These are phyloP conservation scores for Viola odorata DNA, from an alignment of 345 rosid genomes.

Conservation along the genomic window DNA sequence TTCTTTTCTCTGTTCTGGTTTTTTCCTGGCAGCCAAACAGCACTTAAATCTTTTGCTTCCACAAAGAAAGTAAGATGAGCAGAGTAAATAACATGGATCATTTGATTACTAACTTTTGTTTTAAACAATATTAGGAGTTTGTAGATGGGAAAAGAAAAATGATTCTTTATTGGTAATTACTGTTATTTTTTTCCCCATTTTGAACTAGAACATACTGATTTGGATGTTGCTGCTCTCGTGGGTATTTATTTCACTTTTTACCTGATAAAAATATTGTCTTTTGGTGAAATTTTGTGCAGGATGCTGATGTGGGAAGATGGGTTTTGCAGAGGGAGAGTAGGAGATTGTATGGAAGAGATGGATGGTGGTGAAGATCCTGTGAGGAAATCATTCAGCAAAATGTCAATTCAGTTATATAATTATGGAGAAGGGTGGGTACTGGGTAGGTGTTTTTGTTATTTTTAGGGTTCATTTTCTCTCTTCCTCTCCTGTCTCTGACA, in stretches of 20 bases:
- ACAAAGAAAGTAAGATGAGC: slow-evolving; percentile 3
- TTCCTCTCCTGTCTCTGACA: not conserved
- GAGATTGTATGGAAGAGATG: slow-evolving; percentile 73
- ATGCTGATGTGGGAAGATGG: slow-evolving; percentile 99
- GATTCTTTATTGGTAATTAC: slow-evolving; percentile 3
- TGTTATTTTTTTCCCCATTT: not conserved
- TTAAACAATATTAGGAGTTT: not conserved
- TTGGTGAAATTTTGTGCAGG: slow-evolving; percentile 37
- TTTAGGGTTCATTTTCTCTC: not conserved
- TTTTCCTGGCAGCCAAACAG: slow-evolving; percentile 18
- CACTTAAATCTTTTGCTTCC: slow-evolving; percentile 7
- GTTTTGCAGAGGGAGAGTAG: slow-evolving; percentile 72
- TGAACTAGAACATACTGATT: too few relatives aligned
- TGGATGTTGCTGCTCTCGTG: too few relatives aligned
- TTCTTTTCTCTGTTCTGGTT: not conserved
- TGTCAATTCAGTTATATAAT: slow-evolving; percentile 99
- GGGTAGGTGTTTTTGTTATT: slow-evolving; percentile 66
- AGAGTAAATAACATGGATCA: not conserved
- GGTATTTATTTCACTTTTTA: too few relatives aligned
- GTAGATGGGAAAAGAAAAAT: slow-evolving; percentile 6
- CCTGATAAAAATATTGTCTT: too few relatives aligned
- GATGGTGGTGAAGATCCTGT: slow-evolving; percentile 92
- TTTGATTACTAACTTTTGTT: slow-evolving; percentile 1
- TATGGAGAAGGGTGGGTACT: slow-evolving; percentile 99
- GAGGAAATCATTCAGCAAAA: slow-evolving; percentile 98